These are phyloP conservation scores for Magnolia sinica DNA, from an alignment of 164 flowering plant genomes.

Conservation along the genomic window DNA sequence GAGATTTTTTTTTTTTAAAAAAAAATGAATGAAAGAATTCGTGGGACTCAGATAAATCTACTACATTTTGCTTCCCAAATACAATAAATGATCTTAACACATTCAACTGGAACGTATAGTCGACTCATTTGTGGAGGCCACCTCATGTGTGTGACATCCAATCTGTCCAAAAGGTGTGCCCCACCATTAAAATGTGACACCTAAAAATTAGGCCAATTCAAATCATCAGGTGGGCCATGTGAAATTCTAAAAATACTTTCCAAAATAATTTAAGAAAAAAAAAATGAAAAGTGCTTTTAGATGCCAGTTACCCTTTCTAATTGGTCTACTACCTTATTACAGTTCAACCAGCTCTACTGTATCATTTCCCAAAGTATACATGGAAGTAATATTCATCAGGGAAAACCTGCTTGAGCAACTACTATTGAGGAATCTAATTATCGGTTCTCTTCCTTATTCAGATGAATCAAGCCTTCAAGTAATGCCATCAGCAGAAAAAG, in stretches of 20 bases:
- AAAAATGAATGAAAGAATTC: not conserved
- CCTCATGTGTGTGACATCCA: not conserved
- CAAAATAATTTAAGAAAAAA: no score
- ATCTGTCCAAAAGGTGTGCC: no score
- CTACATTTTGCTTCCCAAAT: not conserved
- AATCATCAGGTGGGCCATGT: no score
- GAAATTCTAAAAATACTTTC: no score
- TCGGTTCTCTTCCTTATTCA: not conserved
- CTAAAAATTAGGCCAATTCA: no score
- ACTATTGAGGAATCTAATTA: not conserved
- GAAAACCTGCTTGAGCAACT: not conserved
- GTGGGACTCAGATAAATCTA: no score
- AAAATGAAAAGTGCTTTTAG: no score
- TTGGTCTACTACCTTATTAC: no score
- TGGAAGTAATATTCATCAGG: not conserved
- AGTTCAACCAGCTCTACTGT: not conserved
- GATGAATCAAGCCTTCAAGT: not conserved
- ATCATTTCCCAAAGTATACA: not conserved
- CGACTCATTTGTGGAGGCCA: not conserved
- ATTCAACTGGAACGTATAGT: not conserved
- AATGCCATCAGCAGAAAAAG: not conserved
- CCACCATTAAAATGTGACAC: no score
- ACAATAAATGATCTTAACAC: not conserved
- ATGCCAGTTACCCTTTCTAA: no score
- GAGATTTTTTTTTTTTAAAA: no score